A percentile compares a stretch with the other conserved stretches of the same genome.
phyloP scores from a whole-genome alignment of 2,329 filamentous ascomycete species.

The Aspergillus intermedius region DNA sequence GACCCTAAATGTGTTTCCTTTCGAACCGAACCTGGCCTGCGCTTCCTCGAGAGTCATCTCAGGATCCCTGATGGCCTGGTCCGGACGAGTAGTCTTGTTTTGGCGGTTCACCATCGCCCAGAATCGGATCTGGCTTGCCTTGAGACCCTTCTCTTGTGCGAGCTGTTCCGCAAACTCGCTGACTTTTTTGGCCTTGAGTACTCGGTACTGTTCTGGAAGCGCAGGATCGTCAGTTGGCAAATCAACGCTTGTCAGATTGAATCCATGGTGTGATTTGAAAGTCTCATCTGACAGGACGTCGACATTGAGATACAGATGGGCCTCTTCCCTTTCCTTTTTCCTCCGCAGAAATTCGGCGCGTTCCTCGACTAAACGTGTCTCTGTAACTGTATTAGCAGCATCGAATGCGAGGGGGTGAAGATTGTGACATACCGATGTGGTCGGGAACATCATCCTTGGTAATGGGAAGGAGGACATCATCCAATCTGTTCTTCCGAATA shows the following conservation, averaged over 20 bases:
- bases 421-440: slow-evolving; percentile 60
- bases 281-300: slow-evolving; percentile 75
- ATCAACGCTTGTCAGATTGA: slow-evolving; percentile 71
- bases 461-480: slow-evolving; percentile 71
- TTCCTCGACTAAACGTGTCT: slow-evolving; percentile 74
- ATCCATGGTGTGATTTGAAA: slow-evolving; percentile 73
- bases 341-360: slow-evolving; percentile 66
- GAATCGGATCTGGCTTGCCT: slow-evolving; percentile 66
- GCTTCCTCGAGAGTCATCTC: slow-evolving; percentile 73
- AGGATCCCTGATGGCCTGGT: slow-evolving; percentile 73
- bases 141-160: slow-evolving; percentile 61
- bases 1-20: slow-evolving; percentile 62
- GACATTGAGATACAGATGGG: slow-evolving; percentile 83
- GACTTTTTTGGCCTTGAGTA: slow-evolving; percentile 69
- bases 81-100: slow-evolving; percentile 91
- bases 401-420: slow-evolving; percentile 3
- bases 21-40: slow-evolving; percentile 61
- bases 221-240: slow-evolving; percentile 56
- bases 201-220: slow-evolving; percentile 64
- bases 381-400: slow-evolving; percentile 36
- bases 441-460: slow-evolving; percentile 70
- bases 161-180: slow-evolving; percentile 66
- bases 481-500: slow-evolving; percentile 78
- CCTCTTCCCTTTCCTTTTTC: slow-evolving; percentile 85
- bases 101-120: slow-evolving; percentile 99